Percentiles rank a stretch among this genome's conserved stretches.
These are phyloP conservation scores for Boechera stricta DNA, from an alignment of 345 rosid species.

Conservation along the genomic window DNA sequence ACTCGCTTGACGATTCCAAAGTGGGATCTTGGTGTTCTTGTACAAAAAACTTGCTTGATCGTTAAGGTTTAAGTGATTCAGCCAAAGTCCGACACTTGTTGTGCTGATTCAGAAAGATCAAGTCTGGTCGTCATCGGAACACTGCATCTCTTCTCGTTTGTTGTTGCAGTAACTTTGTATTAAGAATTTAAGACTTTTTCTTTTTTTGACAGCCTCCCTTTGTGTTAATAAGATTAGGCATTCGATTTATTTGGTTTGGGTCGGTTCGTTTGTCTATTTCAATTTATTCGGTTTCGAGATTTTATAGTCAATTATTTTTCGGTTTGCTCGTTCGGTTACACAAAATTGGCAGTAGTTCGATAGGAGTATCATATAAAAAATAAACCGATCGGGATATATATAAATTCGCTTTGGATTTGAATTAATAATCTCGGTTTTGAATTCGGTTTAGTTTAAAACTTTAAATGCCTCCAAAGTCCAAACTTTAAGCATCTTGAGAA, in stretches of 20 bases:
- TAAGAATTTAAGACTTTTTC: no score
- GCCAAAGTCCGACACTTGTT: neutral
- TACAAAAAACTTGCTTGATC: neutral
- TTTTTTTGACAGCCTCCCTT: no score
- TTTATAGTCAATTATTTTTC: neutral
- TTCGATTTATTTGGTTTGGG: no score
- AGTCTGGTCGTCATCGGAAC: slow-evolving; percentile 14
- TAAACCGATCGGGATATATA: no score
- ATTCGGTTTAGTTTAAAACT: no score
- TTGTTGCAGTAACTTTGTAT: neutral
- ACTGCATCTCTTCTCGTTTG: neutral
- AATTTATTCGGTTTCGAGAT: neutral
- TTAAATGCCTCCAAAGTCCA: no score
- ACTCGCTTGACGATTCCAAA: neutral
- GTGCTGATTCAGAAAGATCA: neutral
- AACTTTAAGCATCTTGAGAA: no score
- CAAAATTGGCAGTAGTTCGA: no score
- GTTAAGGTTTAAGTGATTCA: neutral
- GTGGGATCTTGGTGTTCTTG: neutral
- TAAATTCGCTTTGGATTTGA: no score
- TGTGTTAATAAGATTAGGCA: no score
- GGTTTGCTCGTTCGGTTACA: neutral
- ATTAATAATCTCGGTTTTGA: no score
- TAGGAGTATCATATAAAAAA: no score
- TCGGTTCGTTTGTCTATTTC: slow-evolving; percentile 3